Percentiles rank a stretch among this genome's conserved stretches.
Conservation (phyloP, 75 land plant genomes). For the Sequoiadendron giganteum region DNA sequence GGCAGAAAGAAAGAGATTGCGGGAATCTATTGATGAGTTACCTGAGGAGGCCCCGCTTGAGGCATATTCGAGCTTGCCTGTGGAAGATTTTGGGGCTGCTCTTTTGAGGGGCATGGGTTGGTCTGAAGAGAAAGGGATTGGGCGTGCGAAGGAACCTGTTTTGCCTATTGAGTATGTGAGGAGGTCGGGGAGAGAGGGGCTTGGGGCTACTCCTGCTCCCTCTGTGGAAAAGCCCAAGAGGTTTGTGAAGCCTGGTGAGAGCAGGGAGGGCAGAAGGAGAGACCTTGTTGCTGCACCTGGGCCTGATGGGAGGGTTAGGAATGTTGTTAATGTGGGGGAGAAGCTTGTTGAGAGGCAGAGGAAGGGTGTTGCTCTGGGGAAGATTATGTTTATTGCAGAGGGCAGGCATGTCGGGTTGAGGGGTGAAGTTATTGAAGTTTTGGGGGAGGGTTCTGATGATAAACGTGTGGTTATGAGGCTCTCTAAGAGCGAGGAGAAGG, state of each 20-base stretch:
- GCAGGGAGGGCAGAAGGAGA: conserved; percentile 13
- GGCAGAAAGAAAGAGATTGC: conserved; percentile 22
- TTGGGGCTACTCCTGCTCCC: conserved; percentile 47
- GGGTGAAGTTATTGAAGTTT: conserved; percentile 23
- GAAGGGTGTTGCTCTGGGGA: conserved; percentile 23
- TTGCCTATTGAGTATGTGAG: conserved; percentile 39
- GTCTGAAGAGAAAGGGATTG: conserved; percentile 68
- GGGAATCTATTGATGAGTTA: conserved; percentile 43
- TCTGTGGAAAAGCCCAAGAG: conserved; percentile 18
- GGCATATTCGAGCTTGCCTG: conserved; percentile 57
- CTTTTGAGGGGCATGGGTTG: conserved; percentile 84
- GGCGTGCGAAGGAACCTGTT: conserved; percentile 51
- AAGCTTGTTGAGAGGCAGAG: conserved; percentile 11
- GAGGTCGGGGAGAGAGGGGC: conserved; percentile 43
- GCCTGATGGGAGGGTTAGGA: conserved; percentile 16
- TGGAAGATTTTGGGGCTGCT: conserved; percentile 79
- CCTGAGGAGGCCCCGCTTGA: conserved; percentile 63
- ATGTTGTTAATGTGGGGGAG: conserved; percentile 5
- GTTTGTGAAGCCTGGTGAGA: conserved; percentile 44
- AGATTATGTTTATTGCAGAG: conserved; percentile 24
- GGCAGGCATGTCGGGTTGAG: conserved; percentile 33
- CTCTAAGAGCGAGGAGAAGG: conserved; percentile 22
- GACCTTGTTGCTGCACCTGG: conserved; percentile 15
- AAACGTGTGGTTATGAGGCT: conserved; percentile 20
- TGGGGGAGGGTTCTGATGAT: background rate